Evolutionary conservation across 208 protist genomes (phyloP).

Genomic region (Angomonas deanei): DNA sequence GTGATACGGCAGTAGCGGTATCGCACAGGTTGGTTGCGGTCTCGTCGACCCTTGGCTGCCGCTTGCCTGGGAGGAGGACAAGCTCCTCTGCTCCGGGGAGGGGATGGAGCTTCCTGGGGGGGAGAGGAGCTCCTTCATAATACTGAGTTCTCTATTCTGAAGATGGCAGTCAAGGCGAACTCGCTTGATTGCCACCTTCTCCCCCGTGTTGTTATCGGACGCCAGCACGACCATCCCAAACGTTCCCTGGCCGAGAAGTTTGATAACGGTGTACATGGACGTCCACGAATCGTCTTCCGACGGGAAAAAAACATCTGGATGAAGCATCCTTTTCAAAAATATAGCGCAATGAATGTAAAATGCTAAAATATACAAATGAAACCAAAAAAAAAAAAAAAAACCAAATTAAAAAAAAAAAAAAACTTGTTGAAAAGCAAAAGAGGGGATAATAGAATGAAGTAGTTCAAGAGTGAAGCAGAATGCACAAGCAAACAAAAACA

Average conservation of each 20-base stretch:
- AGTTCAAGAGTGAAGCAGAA: background rate
- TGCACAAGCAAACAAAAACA: slow-evolving; percentile 7
- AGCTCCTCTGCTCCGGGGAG: background rate
- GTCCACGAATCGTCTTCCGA: background rate
- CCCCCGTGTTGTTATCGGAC: slow-evolving; percentile 61
- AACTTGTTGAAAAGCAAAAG: no score
- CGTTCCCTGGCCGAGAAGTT: slow-evolving; percentile 91
- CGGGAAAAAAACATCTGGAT: background rate
- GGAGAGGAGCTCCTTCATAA: slow-evolving; percentile 87
- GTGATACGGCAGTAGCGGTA: slow-evolving; percentile 50
- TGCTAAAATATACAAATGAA: no score
- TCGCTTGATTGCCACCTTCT: slow-evolving; percentile 96
- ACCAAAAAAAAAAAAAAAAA: no score
- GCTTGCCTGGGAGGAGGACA: background rate
- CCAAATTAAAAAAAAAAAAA: no score
- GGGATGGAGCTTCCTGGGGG: background rate
- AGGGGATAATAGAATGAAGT: no score
- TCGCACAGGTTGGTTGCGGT: background rate
- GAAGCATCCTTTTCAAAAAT: background rate
- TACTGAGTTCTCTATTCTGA: slow-evolving; percentile 97
- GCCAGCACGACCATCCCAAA: slow-evolving; percentile 97
- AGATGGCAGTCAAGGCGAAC: slow-evolving; percentile 96
- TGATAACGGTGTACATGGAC: slow-evolving; percentile 19
- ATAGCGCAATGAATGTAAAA: background rate
- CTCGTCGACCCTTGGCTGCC: background rate